phyloP scores from a whole-genome alignment of 305 asterid species.

The Fraxinus latifolia region DNA sequence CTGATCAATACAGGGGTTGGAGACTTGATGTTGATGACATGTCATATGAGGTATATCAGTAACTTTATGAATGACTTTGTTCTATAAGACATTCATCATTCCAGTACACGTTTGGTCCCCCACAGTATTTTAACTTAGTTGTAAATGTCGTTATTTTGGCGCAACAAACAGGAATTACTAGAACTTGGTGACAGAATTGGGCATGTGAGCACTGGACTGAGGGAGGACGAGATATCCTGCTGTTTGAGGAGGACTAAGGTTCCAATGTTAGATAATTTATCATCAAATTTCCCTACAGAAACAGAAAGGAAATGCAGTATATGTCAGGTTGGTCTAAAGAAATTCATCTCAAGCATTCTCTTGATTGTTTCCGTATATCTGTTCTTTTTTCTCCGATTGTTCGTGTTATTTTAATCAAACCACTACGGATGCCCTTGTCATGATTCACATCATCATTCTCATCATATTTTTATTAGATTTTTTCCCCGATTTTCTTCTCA shows the following conservation, averaged over 20 bases:
- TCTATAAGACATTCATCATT: neutral
- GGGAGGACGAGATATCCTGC: constrained; percentile 61
- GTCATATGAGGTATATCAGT: constrained; percentile 77
- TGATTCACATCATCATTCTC: neutral
- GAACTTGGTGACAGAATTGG: constrained; percentile 97
- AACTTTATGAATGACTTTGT: neutral
- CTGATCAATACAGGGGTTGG: constrained; percentile 63
- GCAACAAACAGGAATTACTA: constrained; percentile 63
- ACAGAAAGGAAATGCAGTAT: constrained; percentile 71
- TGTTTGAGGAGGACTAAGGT: constrained; percentile 59
- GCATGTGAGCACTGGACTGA: constrained; percentile 79
- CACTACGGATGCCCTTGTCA: neutral
- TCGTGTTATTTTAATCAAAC: neutral
- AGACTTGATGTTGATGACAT: constrained; percentile 85
- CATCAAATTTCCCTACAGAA: constrained; percentile 43
- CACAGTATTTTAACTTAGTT: neutral
- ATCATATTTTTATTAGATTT: neutral
- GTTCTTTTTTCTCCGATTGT: neutral
- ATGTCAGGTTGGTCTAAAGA: constrained; percentile 63
- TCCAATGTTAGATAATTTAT: constrained; percentile 27
- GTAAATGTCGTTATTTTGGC: neutral
- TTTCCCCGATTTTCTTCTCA: constrained; percentile 24
- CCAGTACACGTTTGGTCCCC: neutral
- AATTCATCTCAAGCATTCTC: neutral
- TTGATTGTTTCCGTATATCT: neutral